These are phyloP conservation scores for Sechiopsis laciniata DNA, from an alignment of 306 rosid genomes.

Conservation along the genomic window DNA sequence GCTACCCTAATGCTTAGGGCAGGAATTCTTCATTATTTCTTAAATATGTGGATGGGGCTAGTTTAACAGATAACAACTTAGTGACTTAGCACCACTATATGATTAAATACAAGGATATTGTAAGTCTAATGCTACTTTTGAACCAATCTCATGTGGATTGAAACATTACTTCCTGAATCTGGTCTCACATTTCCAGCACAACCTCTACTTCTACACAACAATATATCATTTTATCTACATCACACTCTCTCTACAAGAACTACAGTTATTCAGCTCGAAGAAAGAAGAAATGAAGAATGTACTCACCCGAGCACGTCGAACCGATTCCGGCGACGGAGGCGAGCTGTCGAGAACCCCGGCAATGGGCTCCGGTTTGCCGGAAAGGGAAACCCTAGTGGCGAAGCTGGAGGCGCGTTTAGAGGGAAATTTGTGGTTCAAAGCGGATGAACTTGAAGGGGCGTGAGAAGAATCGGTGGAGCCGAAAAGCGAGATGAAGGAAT, in stretches of 20 bases:
- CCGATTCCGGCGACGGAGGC: conserved; percentile 29
- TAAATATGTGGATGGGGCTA: neutral
- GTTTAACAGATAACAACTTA: neutral
- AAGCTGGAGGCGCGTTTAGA: conserved; percentile 26
- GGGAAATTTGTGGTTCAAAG: conserved; percentile 27
- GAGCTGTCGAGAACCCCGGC: conserved; percentile 35
- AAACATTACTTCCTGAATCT: neutral
- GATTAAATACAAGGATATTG: neutral
- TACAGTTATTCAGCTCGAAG: neutral
- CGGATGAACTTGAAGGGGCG: conserved; percentile 19
- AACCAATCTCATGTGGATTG: neutral
- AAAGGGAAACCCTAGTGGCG: conserved; percentile 34
- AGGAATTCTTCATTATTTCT: neutral
- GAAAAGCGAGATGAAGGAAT: conserved; percentile 34
- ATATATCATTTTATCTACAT: too few relatives aligned
- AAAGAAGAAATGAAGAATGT: neutral
- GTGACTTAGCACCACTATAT: neutral
- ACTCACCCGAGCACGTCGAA: conserved; percentile 67
- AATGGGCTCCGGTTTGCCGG: conserved; percentile 33
- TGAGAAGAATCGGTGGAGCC: conserved; percentile 24
- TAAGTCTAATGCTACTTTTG: neutral
- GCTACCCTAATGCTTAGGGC: too few relatives aligned
- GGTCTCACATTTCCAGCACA: neutral
- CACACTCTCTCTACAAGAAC: too few relatives aligned
- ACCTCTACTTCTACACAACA: too few relatives aligned